A percentile compares a stretch with the other conserved stretches of the same genome.
Evolutionary conservation across 331 rosid species (phyloP).

Genomic region (Pyrus hybrid): DNA sequence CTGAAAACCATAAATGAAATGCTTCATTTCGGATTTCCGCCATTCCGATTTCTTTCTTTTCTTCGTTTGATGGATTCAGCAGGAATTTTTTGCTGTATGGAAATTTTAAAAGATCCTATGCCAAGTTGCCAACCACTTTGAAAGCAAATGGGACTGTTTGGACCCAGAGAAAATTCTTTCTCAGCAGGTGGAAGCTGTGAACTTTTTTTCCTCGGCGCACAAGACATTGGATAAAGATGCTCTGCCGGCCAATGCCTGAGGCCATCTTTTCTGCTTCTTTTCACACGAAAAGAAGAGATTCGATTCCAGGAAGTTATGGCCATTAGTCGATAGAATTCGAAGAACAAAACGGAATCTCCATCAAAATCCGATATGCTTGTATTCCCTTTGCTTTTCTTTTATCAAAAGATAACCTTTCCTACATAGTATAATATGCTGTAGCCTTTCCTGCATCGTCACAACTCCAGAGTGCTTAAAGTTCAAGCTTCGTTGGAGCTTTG

Average conservation of each 20-base stretch:
- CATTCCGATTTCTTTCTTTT: not conserved
- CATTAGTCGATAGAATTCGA: not conserved
- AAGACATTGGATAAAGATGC: slow-evolving; percentile 19
- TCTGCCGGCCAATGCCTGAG: not conserved
- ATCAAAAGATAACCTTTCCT: not conserved
- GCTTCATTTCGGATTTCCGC: not conserved
- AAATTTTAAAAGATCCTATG: not conserved
- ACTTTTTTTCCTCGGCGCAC: not conserved
- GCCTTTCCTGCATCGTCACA: not conserved
- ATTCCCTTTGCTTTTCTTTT: not conserved
- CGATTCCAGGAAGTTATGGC: not conserved
- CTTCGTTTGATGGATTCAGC: not conserved
- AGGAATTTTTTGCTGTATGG: not conserved
- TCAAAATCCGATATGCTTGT: not conserved
- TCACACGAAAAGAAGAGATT: not conserved
- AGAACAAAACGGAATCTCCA: slow-evolving; percentile 19
- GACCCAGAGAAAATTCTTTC: not conserved
- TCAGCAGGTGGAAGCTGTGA: slow-evolving; percentile 10
- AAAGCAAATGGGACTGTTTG: not conserved
- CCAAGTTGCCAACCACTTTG: not conserved
- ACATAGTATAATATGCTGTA: not conserved
- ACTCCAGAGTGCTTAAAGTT: not conserved
- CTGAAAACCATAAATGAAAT: not conserved
- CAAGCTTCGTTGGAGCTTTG: not conserved
- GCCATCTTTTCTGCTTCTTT: slow-evolving; percentile 6